A percentile compares a stretch with the other conserved stretches of the same genome.
Conservation (phyloP, 140 eudicot species). For the Ambrosia hybrid region DNA sequence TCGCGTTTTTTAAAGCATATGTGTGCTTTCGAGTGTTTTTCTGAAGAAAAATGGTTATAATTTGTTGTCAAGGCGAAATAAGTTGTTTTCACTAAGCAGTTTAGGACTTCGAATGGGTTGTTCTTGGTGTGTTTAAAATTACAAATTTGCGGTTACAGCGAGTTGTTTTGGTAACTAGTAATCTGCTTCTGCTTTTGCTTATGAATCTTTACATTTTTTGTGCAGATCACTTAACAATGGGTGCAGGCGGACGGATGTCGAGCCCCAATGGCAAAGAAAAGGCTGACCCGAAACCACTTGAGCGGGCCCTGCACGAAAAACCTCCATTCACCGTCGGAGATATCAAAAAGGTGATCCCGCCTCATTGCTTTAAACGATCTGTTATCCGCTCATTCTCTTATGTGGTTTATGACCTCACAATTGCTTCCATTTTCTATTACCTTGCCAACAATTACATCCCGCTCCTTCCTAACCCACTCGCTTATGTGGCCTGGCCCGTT, state of each 20-base stretch:
- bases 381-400: slow-evolving; percentile 27
- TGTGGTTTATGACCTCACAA: slow-evolving; percentile 11
- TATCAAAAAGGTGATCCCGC: slow-evolving; percentile 27
- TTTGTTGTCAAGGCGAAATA: too few relatives aligned
- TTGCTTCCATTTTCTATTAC: slow-evolving; percentile 10
- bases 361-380: slow-evolving; percentile 31
- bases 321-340: slow-evolving; percentile 31
- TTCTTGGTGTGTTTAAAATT: not conserved
- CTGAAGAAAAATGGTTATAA: too few relatives aligned
- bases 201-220: not conserved
- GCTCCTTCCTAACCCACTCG: slow-evolving; percentile 11
- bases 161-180: not conserved
- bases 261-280: not conserved
- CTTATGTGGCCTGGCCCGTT: slow-evolving; percentile 24
- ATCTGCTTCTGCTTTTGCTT: not conserved
- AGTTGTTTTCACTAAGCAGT: too few relatives aligned
- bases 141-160: too few relatives aligned
- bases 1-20: not conserved
- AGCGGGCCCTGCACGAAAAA: slow-evolving; percentile 17
- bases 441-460: slow-evolving; percentile 24
- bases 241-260: slow-evolving; percentile 17
- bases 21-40: not conserved
- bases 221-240: slow-evolving; percentile 15
- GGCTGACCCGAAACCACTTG: not conserved
- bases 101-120: not conserved